Percentiles rank a stretch among this genome's conserved stretches.
These are phyloP conservation scores for Poteriospumella lacustris DNA, from an alignment of 108 stramenopile genomes.

Conservation along the genomic window DNA sequence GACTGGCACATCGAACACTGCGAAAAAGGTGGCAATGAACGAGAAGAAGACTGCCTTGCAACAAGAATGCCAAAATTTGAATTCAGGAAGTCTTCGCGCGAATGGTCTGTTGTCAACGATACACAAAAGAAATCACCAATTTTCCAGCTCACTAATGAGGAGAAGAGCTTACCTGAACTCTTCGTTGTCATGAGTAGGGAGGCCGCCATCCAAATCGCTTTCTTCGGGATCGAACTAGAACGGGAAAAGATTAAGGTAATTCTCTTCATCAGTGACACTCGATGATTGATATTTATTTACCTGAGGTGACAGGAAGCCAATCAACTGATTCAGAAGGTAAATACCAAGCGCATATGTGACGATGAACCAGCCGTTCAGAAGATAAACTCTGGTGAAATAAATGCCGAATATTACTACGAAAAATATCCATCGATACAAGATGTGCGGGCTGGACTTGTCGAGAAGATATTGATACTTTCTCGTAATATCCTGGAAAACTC, in stretches of 20 bases:
- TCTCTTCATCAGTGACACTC: too few relatives aligned
- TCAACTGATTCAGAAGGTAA: constrained; percentile 95
- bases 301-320: constrained; percentile 90
- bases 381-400: constrained; percentile 83
- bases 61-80: constrained; percentile 92
- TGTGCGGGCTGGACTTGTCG: constrained; percentile 80
- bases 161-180: constrained; percentile 20
- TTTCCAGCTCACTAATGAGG: too few relatives aligned
- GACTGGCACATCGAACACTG: constrained; percentile 95
- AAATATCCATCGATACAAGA: constrained; percentile 40
- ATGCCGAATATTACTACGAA: constrained; percentile 59
- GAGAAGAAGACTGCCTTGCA: constrained; percentile 65
- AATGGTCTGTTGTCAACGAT: constrained; percentile 66
- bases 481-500: not conserved
- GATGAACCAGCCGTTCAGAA: constrained; percentile 93
- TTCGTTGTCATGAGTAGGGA: not conserved
- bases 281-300: not conserved
- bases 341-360: constrained; percentile 98
- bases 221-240: constrained; percentile 37
- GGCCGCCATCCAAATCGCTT: constrained; percentile 11
- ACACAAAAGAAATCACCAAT: not conserved
- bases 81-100: constrained; percentile 88
- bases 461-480: constrained; percentile 84
- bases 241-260: too few relatives aligned
- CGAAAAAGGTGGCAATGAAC: constrained; percentile 89